A percentile compares a stretch with the other conserved stretches of the same genome.
phyloP scores from a whole-genome alignment of 2,329 filamentous ascomycete species.

The Fusarium zealandicum region DNA sequence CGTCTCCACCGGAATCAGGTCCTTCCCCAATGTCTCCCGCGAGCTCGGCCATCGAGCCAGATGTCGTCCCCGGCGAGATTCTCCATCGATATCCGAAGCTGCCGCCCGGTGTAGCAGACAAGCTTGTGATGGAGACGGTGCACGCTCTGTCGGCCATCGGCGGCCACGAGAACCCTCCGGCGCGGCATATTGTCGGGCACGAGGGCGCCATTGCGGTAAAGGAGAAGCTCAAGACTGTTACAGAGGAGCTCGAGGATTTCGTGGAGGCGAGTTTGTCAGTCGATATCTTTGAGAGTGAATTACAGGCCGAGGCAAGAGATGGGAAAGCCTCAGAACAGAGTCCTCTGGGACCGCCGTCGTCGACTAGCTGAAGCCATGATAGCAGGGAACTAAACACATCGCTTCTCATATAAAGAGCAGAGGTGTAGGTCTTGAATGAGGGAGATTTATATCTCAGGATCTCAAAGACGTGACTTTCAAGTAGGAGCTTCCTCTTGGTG shows the following conservation, averaged over 20 bases:
- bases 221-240: slow-evolving; percentile 95
- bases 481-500: not conserved
- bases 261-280: slow-evolving; percentile 87
- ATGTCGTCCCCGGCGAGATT: slow-evolving; percentile 52
- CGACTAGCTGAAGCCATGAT: slow-evolving; percentile 16
- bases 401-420: not conserved
- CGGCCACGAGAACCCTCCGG: slow-evolving; percentile 93
- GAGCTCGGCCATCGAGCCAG: slow-evolving; percentile 45
- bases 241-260: slow-evolving; percentile 95
- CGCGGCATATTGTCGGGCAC: slow-evolving; percentile 89
- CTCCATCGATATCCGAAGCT: slow-evolving; percentile 78
- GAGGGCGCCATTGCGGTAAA: slow-evolving; percentile 89
- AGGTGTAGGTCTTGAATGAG: not conserved
- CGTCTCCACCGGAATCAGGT: slow-evolving; percentile 37
- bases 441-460: not conserved
- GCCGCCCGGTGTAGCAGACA: slow-evolving; percentile 71
- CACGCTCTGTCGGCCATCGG: slow-evolving; percentile 91
- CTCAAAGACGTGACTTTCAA: not conserved
- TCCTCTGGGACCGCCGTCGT: slow-evolving; percentile 36
- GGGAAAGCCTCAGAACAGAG: slow-evolving; percentile 43
- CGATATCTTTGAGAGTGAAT: slow-evolving; percentile 71
- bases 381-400: no score
- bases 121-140: slow-evolving; percentile 85
- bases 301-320: slow-evolving; percentile 59
- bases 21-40: slow-evolving; percentile 44